These are phyloP conservation scores for Chrysophaeum taylorii DNA, from an alignment of 352 stramenopile species.

Conservation along the genomic window DNA sequence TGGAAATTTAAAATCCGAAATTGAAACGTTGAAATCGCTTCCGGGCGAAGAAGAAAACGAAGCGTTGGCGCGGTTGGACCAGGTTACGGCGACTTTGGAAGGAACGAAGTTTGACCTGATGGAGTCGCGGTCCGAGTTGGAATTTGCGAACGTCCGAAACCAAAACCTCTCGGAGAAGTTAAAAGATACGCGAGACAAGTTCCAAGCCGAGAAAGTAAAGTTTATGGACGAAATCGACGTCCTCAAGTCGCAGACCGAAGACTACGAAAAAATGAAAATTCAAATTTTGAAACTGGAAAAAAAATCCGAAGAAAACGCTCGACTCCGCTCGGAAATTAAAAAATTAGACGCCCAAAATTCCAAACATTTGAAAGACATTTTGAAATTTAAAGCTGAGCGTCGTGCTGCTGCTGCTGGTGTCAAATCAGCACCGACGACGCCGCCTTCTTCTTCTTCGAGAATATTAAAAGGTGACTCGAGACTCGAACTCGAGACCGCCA, in stretches of 20 bases:
- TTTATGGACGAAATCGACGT: constrained; percentile 1
- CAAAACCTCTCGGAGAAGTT: too few relatives aligned
- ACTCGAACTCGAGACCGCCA: not conserved
- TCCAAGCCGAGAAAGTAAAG: not conserved
- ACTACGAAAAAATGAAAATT: not conserved
- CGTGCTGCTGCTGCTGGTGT: not conserved
- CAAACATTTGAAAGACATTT: not conserved
- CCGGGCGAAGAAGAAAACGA: not conserved
- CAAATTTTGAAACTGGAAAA: not conserved
- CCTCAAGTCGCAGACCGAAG: not conserved
- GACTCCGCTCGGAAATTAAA: not conserved
- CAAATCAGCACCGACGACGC: not conserved
- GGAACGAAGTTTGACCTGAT: too few relatives aligned
- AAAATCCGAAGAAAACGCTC: not conserved
- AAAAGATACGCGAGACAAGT: too few relatives aligned
- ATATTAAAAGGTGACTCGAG: too few relatives aligned
- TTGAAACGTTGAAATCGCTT: too few relatives aligned
- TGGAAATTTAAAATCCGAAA: too few relatives aligned
- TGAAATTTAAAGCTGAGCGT: not conserved
- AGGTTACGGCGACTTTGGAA: not conserved
- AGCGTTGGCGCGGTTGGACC: not conserved
- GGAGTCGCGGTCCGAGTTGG: too few relatives aligned
- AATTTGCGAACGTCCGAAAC: not conserved
- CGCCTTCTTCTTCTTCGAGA: not conserved
- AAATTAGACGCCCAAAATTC: not conserved